phyloP scores from a whole-genome alignment of 805 yeast genomes.

The Metschnikowia lochheadii region DNA sequence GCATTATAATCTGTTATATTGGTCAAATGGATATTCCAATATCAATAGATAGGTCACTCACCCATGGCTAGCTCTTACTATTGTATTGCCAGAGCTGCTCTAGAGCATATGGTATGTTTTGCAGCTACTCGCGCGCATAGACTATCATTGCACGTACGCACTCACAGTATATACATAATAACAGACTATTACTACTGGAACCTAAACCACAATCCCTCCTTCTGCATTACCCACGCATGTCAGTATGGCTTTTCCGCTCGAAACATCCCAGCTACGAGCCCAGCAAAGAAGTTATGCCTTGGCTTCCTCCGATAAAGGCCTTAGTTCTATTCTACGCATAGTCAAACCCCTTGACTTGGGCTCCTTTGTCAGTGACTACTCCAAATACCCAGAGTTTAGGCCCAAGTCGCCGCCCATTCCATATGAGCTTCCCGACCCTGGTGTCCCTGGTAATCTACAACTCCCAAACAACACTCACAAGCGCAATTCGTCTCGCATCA shows the following conservation, averaged over 20 bases:
- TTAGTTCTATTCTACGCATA: slow-evolving; percentile 10
- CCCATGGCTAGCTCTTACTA: too few relatives aligned
- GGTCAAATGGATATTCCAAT: too few relatives aligned
- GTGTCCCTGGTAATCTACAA: background rate
- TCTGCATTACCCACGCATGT: background rate
- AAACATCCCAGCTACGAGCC: slow-evolving; percentile 17
- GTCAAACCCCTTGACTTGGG: slow-evolving; percentile 17
- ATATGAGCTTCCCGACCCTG: slow-evolving; percentile 10
- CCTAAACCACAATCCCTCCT: background rate
- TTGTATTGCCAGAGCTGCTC: background rate
- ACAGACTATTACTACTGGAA: background rate
- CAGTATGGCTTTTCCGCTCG: slow-evolving; percentile 18
- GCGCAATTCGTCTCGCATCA: slow-evolving; percentile 9
- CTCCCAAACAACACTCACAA: slow-evolving; percentile 4
- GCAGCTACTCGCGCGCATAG: slow-evolving; percentile 2
- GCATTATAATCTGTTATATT: too few relatives aligned
- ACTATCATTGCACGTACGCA: background rate
- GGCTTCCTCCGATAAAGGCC: slow-evolving; percentile 13
- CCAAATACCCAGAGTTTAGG: slow-evolving; percentile 7
- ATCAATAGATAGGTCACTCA: too few relatives aligned
- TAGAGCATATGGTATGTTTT: background rate
- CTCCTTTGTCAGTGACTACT: slow-evolving; percentile 8
- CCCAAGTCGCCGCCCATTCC: slow-evolving; percentile 19
- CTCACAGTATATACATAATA: background rate
- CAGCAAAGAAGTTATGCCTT: slow-evolving; percentile 16